Evolutionary conservation across 441 rosid genomes (phyloP).

Genomic region (Syzygium malaccense): DNA sequence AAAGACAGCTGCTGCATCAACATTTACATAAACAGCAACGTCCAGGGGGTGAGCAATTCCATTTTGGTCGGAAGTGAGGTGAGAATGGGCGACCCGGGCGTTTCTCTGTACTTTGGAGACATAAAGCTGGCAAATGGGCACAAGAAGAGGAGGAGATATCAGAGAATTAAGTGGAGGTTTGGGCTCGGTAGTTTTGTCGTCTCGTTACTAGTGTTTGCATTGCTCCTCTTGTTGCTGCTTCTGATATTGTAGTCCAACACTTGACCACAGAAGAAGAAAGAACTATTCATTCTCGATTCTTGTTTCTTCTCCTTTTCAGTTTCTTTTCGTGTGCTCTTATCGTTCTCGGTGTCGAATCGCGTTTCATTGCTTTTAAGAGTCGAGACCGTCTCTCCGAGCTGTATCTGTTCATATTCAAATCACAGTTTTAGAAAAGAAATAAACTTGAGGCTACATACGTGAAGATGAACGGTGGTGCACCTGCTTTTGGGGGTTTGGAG

Average conservation of each 20-base stretch:
- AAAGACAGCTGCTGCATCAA: slow-evolving; percentile 52
- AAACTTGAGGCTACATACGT: neutral
- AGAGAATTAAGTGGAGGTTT: neutral
- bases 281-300: neutral
- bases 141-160: neutral
- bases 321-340: neutral
- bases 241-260: neutral
- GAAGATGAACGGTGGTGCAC: neutral
- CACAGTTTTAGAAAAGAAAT: neutral
- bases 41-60: slow-evolving; percentile 57
- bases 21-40: slow-evolving; percentile 64
- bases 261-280: neutral
- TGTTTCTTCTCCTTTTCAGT: neutral
- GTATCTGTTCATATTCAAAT: neutral
- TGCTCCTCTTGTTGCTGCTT: slow-evolving; percentile 1
- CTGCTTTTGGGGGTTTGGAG: neutral
- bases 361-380: neutral
- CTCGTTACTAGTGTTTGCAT: slow-evolving; percentile 16
- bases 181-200: slow-evolving; percentile 15
- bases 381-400: neutral
- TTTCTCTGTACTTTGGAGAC: slow-evolving; percentile 36
- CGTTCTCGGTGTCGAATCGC: neutral
- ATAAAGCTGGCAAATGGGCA: slow-evolving; percentile 10
- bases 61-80: slow-evolving; percentile 47
- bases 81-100: slow-evolving; percentile 59